Evolutionary conservation across 1,284 basidiomycete species (phyloP), one percentile per base, ranked within the genome.

Genomic region (Phellinidium pouzarii): DNA sequence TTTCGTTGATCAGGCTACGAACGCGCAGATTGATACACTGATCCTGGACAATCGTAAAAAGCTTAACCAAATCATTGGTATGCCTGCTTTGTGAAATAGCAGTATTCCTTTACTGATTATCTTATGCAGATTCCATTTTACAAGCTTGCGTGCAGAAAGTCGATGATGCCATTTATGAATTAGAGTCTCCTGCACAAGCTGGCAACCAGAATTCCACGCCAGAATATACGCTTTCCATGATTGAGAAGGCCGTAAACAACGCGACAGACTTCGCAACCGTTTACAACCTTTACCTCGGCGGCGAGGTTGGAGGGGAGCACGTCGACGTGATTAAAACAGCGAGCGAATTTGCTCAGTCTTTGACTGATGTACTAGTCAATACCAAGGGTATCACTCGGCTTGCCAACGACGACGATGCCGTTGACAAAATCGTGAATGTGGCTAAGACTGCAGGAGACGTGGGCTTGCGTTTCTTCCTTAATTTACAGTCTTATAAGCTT

Each of bases 311-410:
- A 41, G 93, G 92, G 36, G 91, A 97, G 57, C 85, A 99, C 64
- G 96, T 99, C 57, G 92, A 96, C 51, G 96, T 99, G 51, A 99
- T 99, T 78, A 97, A 97, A 71, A 82, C 87, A 43, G 92, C 95
- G 56, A 99, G 98, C 70, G 93, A 96, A 65, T 83, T 98, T 53
- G 94, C 95, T 0, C 96, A 99, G 69, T 85, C 91, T 7, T 74
- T 98, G 48, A 78, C 88, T 3, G 96, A 99, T 59, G 93, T 96
- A 37, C 73, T 99, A 45, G 79, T 88, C 67, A 95, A 91, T 68
- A 86, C 91, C 55, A 99, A 99, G 72, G 96, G 96, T 29, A 87
- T 98, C 62, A 96, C 94, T 3, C 89, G 95, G 37, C 79, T 99
- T 46, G 83, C 92, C 41, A 85, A 87, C 59, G 87, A 89, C 59